Conservation (phyloP, 2,329 filamentous ascomycete species). For the Paraconiothyrium sp. region DNA sequence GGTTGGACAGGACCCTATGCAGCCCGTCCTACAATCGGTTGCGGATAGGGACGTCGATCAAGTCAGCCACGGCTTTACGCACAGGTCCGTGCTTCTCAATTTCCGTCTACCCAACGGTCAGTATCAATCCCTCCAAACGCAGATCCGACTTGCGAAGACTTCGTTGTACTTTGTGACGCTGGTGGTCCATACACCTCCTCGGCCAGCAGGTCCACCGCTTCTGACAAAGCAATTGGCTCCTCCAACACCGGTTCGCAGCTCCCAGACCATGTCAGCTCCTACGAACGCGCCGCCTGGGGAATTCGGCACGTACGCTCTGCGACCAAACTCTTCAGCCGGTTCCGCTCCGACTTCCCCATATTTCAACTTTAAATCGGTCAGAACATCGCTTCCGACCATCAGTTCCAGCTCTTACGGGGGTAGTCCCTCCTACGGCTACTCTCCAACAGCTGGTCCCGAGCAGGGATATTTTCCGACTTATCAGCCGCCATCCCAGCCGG, state of each 20-base stretch:
- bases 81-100: conserved; percentile 53
- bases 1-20: conserved; percentile 55
- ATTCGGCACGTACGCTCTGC: conserved; percentile 37
- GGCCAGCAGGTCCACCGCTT: conserved; percentile 40
- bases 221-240: conserved; percentile 46
- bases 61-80: conserved; percentile 55
- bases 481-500: conserved; percentile 38
- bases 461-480: conserved; percentile 45
- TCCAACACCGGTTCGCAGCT: conserved; percentile 37
- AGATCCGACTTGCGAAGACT: conserved; percentile 54
- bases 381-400: conserved; percentile 46
- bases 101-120: conserved; percentile 48
- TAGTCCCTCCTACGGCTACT: conserved; percentile 47
- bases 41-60: conserved; percentile 55
- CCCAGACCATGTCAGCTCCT: conserved; percentile 42
- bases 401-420: conserved; percentile 46
- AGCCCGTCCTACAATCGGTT: conserved; percentile 51
- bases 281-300: conserved; percentile 36
- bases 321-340: conserved; percentile 43
- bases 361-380: conserved; percentile 45
- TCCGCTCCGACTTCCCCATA: conserved; percentile 48
- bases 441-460: conserved; percentile 45
- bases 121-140: conserved; percentile 47
- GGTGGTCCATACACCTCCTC: conserved; percentile 44
- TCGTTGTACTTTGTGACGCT: conserved; percentile 58